A percentile compares a stretch with the other conserved stretches of the same genome.
These are phyloP conservation scores for Talaromyces sp. DNA, from an alignment of 2,329 filamentous ascomycete species.

Conservation along the genomic window DNA sequence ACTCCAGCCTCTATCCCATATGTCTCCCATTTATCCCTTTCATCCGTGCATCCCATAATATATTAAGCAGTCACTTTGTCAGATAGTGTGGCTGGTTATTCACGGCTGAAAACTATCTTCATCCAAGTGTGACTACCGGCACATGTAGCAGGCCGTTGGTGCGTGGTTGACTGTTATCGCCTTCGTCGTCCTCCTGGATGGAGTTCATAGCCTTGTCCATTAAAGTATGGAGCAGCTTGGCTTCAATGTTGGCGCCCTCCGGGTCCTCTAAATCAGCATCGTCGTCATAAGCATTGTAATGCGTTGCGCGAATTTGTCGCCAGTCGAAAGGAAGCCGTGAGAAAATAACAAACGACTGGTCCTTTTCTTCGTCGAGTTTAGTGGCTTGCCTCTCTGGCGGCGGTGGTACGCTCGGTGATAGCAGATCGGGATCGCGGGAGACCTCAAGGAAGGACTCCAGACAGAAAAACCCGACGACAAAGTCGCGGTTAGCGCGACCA, in stretches of 20 bases:
- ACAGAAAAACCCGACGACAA: constrained; percentile 33
- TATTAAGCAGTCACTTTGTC: background rate
- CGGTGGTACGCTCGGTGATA: constrained; percentile 12
- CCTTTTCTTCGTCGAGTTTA: background rate
- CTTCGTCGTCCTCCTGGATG: background rate
- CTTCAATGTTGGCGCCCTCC: constrained; percentile 5
- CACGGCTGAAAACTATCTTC: background rate
- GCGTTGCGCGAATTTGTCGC: background rate
- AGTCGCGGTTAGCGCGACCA: constrained; percentile 35
- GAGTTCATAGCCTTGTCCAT: constrained; percentile 12
- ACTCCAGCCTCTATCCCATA: background rate
- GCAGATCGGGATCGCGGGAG: constrained; percentile 23
- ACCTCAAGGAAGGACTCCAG: constrained; percentile 31
- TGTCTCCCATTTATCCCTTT: background rate
- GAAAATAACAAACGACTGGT: constrained; percentile 1
- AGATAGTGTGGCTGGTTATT: background rate
- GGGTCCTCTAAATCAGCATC: background rate
- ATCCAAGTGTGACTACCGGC: constrained; percentile 15
- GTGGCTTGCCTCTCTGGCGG: background rate
- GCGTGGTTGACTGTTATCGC: background rate
- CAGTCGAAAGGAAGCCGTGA: constrained; percentile 4
- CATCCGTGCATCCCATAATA: too few relatives aligned
- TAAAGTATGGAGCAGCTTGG: constrained; percentile 11
- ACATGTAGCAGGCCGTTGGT: constrained; percentile 11
- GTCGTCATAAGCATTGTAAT: background rate